Base-by-base conservation (phyloP, 352 stramenopile genomes). In the Hyaloperonospora arabidopsidis region DNA sequence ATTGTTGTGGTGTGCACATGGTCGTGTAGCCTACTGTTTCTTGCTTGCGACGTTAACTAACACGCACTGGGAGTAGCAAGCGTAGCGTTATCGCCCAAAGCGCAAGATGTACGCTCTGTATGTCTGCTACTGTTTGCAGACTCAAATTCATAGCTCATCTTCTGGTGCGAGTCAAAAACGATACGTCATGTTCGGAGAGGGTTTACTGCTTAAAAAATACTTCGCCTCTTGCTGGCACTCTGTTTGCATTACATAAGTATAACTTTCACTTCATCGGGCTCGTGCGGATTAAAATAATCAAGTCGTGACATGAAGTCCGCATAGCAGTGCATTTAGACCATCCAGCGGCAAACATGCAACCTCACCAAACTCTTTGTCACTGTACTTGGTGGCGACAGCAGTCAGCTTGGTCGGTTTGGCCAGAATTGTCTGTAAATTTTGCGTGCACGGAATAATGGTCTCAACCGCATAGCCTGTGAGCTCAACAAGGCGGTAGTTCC, bases 401-500 rank as follows among this genome's bases (percentile, higher is more conserved):
- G 70, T 56, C n/a, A 81, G 45, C 10, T 81, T 71, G 45, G 65
- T 72, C 13, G 59, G 63, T 38, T 68, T 40, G 38, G 21, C 56
- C 35, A 78, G 46, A 62, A 71, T 52, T 39, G 48, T 44, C 62
- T 49, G 72, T 21, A 84, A 51, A 19, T 72, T 67, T 15, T 49
- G 59, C 23, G 70, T 53, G 36, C 74, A 84, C 22, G 67, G 69
- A 40, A 60, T 45, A 45, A 81, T 59, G 8, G 63, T 53, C 22
- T 81, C 68, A 32, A 76, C 60, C 40, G 56, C 34, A 46, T 77
- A 80, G 4, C 74, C 60, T 49, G 74, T 77, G 48, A 77, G 57
- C 48, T 85, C 74, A 44, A 70, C 61, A 17, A 79, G 59, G 29
- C 65, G 69, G 49, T 63, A 72, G 40, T 68, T 72, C 72, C 74